Evolutionary conservation across 257 asterid species (phyloP), one percentile per base, ranked within the genome.

Genomic region (Przewalskia tangutica): DNA sequence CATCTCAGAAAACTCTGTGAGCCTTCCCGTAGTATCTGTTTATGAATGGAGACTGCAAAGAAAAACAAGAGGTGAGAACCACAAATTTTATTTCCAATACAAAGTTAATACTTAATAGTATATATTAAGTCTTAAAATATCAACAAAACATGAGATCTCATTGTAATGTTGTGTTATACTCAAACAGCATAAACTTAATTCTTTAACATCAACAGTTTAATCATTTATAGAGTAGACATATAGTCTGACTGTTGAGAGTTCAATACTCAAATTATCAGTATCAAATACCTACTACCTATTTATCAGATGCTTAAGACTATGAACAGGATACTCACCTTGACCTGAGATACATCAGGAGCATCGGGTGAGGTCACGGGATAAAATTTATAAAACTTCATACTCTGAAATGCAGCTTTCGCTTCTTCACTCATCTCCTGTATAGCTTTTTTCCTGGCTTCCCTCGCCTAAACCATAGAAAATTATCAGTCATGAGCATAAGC

Each of bases 11-110:
- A 70, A 93, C 89, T 86, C 76, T 75, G 85, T 92, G 91, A 84
- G 99, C 99, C 85, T 90, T 92, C 62, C 99, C 95, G 0, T 92
- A 95, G 88, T 95, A 95, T 86, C 99, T 91, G 89, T 95, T 95
- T 84, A 95, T 95, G 85, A 90, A 95, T 56, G 88, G 85, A 58
- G 98, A 78, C 99, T 95, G 94, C 89, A 82, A 82, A 46, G 63
- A 59, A 86, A 75, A n/a, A 66, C 44, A 77, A 67, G 0, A 12
- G 59, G 44, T 20, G 40, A 73, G 40, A 13, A 73, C 44, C 78
- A 46, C 53, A 17, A 71, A 46, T 71, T 70, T 70, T 73, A 34
- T 65, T 14, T 14, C 48, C 48, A 65, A 65, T 5, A 65, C 5
- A 65, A 6, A 38, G 23, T 7, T 13, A 18, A 71, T 20, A 11